Evolutionary conservation across 2,329 filamentous ascomycete genomes (phyloP).

Genomic region (Penicillium sp.): DNA sequence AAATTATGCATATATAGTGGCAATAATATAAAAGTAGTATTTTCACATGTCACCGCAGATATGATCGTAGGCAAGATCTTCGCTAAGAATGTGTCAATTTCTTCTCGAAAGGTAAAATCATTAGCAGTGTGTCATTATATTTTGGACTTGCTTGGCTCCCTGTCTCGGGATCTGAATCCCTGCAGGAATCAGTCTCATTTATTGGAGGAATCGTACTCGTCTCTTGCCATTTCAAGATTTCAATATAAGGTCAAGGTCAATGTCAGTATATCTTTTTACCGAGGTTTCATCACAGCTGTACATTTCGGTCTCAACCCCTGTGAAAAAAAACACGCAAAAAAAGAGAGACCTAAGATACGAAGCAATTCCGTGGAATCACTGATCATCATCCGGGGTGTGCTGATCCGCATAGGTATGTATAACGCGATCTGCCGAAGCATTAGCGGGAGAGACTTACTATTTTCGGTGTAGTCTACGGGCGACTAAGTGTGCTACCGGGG

Average conservation of each 20-base stretch:
- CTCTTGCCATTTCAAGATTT: slow-evolving; percentile 1
- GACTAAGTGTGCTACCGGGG: no score
- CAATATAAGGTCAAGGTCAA: background rate
- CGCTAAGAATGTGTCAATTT: background rate
- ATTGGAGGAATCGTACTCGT: background rate
- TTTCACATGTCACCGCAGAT: background rate
- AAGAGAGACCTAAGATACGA: background rate
- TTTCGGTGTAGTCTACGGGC: slow-evolving; percentile 23
- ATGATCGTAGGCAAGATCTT: background rate
- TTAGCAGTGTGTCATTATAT: background rate
- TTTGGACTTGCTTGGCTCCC: background rate
- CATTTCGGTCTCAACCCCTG: background rate
- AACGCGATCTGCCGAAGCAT: slow-evolving; percentile 26
- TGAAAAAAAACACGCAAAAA: background rate
- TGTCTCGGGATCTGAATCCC: slow-evolving; percentile 18
- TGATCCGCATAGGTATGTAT: slow-evolving; percentile 5
- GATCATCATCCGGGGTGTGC: slow-evolving; percentile 16
- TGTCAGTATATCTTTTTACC: background rate
- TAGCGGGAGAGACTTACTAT: slow-evolving; percentile 26
- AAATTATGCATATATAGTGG: background rate
- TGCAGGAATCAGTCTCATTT: slow-evolving; percentile 6
- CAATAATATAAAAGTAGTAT: background rate
- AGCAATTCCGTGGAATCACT: background rate
- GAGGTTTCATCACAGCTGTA: background rate
- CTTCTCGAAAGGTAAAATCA: background rate